Base-by-base conservation (phyloP, 2,329 filamentous ascomycete genomes). In the Sclerotinia trifoliorum region DNA sequence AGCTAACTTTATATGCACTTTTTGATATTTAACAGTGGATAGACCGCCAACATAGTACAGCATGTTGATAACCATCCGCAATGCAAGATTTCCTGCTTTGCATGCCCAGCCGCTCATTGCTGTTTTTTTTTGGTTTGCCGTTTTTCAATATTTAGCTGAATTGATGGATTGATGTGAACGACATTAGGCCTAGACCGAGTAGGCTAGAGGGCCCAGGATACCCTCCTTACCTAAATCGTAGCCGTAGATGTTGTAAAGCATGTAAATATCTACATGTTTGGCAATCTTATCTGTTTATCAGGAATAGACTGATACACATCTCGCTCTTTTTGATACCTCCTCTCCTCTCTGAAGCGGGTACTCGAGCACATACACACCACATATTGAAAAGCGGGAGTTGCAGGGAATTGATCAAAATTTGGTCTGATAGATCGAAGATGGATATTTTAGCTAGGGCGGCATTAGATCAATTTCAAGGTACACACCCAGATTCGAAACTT, bases 381-480 rank as follows among this genome's bases (percentile, higher is more conserved):
- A 24, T 51, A 51, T 51, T 51, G 49, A 51, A 51, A 32, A 55
- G 29, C 26, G 52, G 26, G 56, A 42, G 29, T 3, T 32, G 26
- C 17, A 56, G 10, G 7, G 10, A n/a, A 57, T 11, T 39, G 19
- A 32, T 32, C 2, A 26, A 11, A 11, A 5, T 15, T 42, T 42
- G 39, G 39, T 42, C 39, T 42, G 39, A 17, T 17, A 42, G 39
- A 42, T 42, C 39, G 39, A 42, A n/a, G 24, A 55, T 26, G 52
- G 6, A 26, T n/a, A 21, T 32, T 56, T 57, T n/a, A 13, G 8
- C 21, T 61, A 62, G 24, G 44, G 44, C 58, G 58, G 58, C 58
- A 11, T 49, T 49, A 62, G 58, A 62, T 48, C 44, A 49, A 17
- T 35, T 24, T 49, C 58, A 62, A 62, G 58, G 58, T 49, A 49